Evolutionary conservation across 345 rosid genomes (phyloP).

Genomic region (Eucalyptus urophylla): DNA sequence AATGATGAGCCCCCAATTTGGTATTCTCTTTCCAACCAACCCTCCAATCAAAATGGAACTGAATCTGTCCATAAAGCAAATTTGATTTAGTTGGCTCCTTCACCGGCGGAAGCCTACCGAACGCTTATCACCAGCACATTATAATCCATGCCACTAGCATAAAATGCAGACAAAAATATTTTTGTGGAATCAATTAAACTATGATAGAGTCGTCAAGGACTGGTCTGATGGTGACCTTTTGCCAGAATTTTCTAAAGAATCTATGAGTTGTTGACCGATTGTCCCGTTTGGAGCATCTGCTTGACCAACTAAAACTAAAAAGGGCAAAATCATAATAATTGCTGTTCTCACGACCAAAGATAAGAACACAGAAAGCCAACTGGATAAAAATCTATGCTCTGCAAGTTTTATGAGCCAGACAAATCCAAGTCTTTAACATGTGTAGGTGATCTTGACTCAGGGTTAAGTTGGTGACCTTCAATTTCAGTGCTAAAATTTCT

Average conservation of each 20-base stretch:
- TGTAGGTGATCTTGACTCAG: not conserved
- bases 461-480: not conserved
- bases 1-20: not conserved
- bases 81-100: not conserved
- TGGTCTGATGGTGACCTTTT: not conserved
- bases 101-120: not conserved
- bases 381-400: not conserved
- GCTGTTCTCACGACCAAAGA: not conserved
- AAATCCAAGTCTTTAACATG: not conserved
- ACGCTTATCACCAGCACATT: not conserved
- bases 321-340: not conserved
- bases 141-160: not conserved
- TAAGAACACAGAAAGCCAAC: not conserved
- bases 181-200: not conserved
- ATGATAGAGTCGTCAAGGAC: not conserved
- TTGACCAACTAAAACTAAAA: not conserved
- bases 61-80: not conserved
- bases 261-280: not conserved
- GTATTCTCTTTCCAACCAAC: not conserved
- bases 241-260: not conserved
- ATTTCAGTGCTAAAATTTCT: not conserved
- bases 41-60: not conserved
- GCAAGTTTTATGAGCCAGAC: not conserved
- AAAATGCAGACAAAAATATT: not conserved
- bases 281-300: not conserved